Percentiles rank a stretch among this genome's conserved stretches.
These are phyloP conservation scores for Leccinum solheimii DNA, from an alignment of 1,284 basidiomycete genomes.

Conservation along the genomic window DNA sequence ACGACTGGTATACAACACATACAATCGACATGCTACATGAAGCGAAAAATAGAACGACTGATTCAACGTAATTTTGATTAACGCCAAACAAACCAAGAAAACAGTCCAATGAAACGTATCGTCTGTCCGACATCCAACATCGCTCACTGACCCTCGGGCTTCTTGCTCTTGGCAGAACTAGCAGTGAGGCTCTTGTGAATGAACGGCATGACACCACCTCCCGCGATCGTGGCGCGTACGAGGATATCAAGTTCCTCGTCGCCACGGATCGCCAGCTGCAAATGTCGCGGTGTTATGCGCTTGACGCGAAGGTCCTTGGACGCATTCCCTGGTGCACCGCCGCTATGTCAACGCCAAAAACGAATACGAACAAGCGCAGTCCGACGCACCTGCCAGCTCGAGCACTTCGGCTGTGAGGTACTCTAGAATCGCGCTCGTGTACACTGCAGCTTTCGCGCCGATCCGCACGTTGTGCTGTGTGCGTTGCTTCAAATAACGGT, in stretches of 20 bases:
- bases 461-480: constrained; percentile 94
- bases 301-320: constrained; percentile 96
- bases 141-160: constrained; percentile 32
- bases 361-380: neutral
- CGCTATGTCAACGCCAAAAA: neutral
- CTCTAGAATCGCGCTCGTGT: constrained; percentile 89
- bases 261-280: constrained; percentile 93
- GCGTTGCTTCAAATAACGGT: constrained; percentile 90
- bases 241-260: constrained; percentile 90
- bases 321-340: constrained; percentile 76
- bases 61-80: constrained; percentile 21
- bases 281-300: constrained; percentile 93
- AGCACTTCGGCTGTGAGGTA: constrained; percentile 91
- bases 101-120: constrained; percentile 4
- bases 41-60: constrained; percentile 7
- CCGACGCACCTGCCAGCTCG: constrained; percentile 75
- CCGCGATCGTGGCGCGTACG: constrained; percentile 69
- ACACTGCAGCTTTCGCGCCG: constrained; percentile 90
- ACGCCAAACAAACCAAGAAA: neutral
- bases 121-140: neutral
- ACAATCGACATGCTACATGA: constrained; percentile 12
- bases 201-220: constrained; percentile 93
- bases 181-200: constrained; percentile 87
- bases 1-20: constrained; percentile 12
- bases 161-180: constrained; percentile 30